These are phyloP conservation scores for Zasmidium citrigriseum DNA, from an alignment of 2,329 filamentous ascomycete species.

Conservation along the genomic window DNA sequence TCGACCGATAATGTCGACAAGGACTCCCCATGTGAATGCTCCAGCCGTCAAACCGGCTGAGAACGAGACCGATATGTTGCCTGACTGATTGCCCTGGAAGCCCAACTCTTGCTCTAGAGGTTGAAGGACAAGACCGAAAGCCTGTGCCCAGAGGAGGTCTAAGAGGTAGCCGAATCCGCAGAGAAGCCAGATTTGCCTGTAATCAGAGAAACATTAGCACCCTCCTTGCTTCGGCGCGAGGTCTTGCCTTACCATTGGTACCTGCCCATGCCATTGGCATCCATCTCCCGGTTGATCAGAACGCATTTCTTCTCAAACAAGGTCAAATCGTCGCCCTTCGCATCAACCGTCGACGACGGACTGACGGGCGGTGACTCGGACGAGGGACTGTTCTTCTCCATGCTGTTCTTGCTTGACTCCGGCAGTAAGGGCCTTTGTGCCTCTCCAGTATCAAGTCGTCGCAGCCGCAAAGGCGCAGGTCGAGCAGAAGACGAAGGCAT, in stretches of 20 bases:
- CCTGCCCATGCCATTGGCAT: constrained; percentile 54
- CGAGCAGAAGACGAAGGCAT: constrained; percentile 1
- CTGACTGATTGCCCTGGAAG: constrained; percentile 45
- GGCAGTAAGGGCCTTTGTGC: constrained; percentile 7
- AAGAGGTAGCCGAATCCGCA: constrained; percentile 59
- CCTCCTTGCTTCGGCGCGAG: background rate
- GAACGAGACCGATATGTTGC: constrained; percentile 54
- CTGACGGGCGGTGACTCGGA: background rate
- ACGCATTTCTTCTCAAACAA: constrained; percentile 48
- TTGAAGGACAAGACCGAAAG: constrained; percentile 57
- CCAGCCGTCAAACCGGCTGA: constrained; percentile 58
- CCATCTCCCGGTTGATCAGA: constrained; percentile 51
- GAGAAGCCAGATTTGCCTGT: constrained; percentile 44
- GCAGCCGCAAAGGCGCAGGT: constrained; percentile 5
- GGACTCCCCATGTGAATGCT: constrained; percentile 57
- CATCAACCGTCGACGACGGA: background rate
- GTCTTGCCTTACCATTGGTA: constrained; percentile 50
- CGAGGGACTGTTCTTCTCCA: background rate
- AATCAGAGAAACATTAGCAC: constrained; percentile 1
- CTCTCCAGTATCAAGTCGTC: constrained; percentile 6
- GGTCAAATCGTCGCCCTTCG: constrained; percentile 18
- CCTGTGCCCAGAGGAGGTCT: constrained; percentile 61
- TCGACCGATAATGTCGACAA: constrained; percentile 57
- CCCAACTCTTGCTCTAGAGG: constrained; percentile 60
- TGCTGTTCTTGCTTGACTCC: background rate